phyloP scores from a whole-genome alignment of 2,329 filamentous ascomycete species.

The Epichloe gansuensis region DNA sequence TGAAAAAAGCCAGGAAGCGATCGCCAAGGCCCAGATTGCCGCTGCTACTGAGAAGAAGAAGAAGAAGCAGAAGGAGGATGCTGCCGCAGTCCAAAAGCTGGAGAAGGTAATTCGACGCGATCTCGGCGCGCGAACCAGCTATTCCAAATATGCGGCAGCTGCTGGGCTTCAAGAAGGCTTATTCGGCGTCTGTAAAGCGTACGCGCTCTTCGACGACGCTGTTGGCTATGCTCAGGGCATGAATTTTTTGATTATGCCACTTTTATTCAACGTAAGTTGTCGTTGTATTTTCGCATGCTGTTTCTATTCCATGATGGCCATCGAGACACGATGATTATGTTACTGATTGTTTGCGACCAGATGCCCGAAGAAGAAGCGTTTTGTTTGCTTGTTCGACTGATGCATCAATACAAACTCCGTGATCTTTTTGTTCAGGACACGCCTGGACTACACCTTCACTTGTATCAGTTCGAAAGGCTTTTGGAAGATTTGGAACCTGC shows the following conservation, averaged over 20 bases:
- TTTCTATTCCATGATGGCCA: not conserved
- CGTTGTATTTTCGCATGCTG: not conserved
- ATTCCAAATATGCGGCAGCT: conserved; percentile 87
- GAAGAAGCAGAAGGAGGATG: conserved; percentile 68
- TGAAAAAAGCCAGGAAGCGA: conserved; percentile 50
- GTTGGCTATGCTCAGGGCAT: conserved; percentile 98
- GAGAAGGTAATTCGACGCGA: conserved; percentile 89
- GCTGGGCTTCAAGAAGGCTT: conserved; percentile 86
- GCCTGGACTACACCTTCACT: conserved; percentile 83
- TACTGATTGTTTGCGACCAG: conserved; percentile 27
- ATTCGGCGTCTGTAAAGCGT: conserved; percentile 94
- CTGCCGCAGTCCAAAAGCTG: conserved; percentile 59
- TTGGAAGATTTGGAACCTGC: conserved; percentile 90
- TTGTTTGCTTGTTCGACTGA: conserved; percentile 78
- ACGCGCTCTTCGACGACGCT: conserved; percentile 84
- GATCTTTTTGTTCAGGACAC: conserved; percentile 93
- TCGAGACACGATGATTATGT: not conserved
- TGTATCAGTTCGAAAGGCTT: conserved; percentile 90
- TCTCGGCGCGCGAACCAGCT: conserved; percentile 83
- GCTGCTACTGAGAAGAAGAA: conserved; percentile 51
- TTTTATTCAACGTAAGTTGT: conserved; percentile 72
- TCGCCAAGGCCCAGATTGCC: conserved; percentile 51
- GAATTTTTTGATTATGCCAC: conserved; percentile 95
- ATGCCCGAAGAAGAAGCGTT: conserved; percentile 98
- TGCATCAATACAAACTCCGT: conserved; percentile 91